phyloP scores from a whole-genome alignment of 2,329 filamentous ascomycete genomes.

The Talaromyces amestolkiae region DNA sequence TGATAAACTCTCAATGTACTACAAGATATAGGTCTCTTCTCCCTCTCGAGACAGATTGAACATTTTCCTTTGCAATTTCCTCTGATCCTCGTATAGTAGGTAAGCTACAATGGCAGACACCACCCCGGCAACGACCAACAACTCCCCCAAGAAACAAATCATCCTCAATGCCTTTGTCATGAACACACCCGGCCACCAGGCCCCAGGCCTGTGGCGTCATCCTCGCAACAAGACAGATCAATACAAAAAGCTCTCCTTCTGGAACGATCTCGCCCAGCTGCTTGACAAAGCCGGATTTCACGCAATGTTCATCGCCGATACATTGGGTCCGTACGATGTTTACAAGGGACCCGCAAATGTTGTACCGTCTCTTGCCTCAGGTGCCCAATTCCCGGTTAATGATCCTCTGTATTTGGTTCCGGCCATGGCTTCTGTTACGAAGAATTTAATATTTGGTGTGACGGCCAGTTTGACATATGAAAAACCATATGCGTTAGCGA shows the following conservation, averaged over 20 bases:
- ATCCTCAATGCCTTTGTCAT: slow-evolving; percentile 50
- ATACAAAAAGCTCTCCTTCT: slow-evolving; percentile 47
- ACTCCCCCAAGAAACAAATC: slow-evolving; percentile 13
- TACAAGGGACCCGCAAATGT: slow-evolving; percentile 45
- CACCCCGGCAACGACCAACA: neutral
- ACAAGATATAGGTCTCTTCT: neutral
- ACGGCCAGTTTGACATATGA: slow-evolving; percentile 58
- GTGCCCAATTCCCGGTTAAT: slow-evolving; percentile 45
- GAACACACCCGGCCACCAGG: slow-evolving; percentile 47
- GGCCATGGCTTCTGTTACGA: slow-evolving; percentile 49
- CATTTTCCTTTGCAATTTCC: neutral
- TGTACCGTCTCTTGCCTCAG: slow-evolving; percentile 39
- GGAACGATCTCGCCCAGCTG: slow-evolving; percentile 48
- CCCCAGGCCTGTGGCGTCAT: slow-evolving; percentile 29
- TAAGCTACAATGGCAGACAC: neutral
- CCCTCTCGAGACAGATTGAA: too few species aligned
- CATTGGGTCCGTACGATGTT: slow-evolving; percentile 49
- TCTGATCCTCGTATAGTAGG: too few species aligned
- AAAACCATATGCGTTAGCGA: slow-evolving; percentile 54
- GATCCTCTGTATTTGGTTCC: slow-evolving; percentile 44
- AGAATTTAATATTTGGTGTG: slow-evolving; percentile 51
- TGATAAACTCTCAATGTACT: neutral
- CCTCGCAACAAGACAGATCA: slow-evolving; percentile 36
- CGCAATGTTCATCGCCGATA: slow-evolving; percentile 53
- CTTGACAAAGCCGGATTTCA: slow-evolving; percentile 52